A percentile compares a stretch with the other conserved stretches of the same genome.
These are phyloP conservation scores for Aureobasidium sp. DNA, from an alignment of 2,329 filamentous ascomycete genomes.

Conservation along the genomic window DNA sequence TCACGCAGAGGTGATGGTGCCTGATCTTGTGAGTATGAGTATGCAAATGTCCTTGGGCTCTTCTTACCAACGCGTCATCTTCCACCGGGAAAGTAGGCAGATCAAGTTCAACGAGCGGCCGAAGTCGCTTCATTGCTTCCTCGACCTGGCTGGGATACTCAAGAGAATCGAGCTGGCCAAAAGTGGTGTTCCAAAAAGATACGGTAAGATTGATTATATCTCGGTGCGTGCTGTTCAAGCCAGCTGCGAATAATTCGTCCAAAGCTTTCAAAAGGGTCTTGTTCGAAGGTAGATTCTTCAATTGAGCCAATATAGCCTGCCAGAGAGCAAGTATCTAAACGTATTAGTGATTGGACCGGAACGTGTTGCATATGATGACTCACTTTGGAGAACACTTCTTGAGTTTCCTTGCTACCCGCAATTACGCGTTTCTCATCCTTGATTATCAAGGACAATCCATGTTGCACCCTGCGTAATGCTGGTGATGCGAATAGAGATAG, in stretches of 20 bases:
- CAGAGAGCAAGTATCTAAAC: constrained; percentile 33
- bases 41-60: not conserved
- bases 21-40: not conserved
- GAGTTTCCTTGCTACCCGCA: constrained; percentile 18
- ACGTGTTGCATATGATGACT: not conserved
- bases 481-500: constrained; percentile 44
- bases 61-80: constrained; percentile 32
- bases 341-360: not conserved
- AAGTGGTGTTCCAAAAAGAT: constrained; percentile 63
- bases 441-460: constrained; percentile 57
- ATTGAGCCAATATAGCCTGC: constrained; percentile 41
- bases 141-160: constrained; percentile 61
- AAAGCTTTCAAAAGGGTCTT: constrained; percentile 47
- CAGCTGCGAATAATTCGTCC: constrained; percentile 45
- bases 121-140: constrained; percentile 54
- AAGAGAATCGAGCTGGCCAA: constrained; percentile 53
- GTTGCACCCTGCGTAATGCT: constrained; percentile 55
- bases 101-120: constrained; percentile 46
- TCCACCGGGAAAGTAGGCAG: constrained; percentile 42
- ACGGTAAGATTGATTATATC: constrained; percentile 47
- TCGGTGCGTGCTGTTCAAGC: constrained; percentile 47
- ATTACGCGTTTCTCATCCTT: constrained; percentile 43
- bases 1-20: not conserved
- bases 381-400: constrained; percentile 1
- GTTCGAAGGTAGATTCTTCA: constrained; percentile 52